Base-by-base conservation (phyloP, 176 grass and related monocot species). In the Urochloa ruziziensis region DNA sequence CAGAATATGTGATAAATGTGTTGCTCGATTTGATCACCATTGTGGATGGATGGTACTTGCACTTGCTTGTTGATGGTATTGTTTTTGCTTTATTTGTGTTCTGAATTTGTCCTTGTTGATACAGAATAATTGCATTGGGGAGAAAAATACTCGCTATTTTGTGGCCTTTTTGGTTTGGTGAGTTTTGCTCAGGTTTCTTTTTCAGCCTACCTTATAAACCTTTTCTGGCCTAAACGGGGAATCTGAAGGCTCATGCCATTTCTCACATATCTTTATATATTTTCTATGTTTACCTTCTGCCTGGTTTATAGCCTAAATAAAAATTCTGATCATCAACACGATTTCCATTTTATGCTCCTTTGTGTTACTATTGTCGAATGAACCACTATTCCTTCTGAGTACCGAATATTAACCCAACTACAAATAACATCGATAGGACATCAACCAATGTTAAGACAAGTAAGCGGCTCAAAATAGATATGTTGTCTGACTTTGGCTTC, bases 111-210 rank as follows among this genome's bases (percentile, higher is more conserved):
- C 61, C 75, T 42, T 94, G 9, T 79, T 78, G 49, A 73, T 78
- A 72, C 87, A 99, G 96, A 99, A 99, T 81, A 99, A 96, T 89
- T 99, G 96, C 86, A 94, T 99, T 72, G 93, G 96, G 47, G 96
- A 99, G 91, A 99, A 96, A 86, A 99, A 99, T 88, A 94, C 83
- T 75, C 89, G 93, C 28, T 99, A 96, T 87, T 99, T 99, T 78
- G 79, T 94, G 64, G 91, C 96, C 59, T 99, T 99, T 87, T 91
- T 99, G 81, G 35, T 99, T 83, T 99, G 93, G 96, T 99, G 73
- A 94, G 93, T 91, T 86, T 64, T 80, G 12, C 74, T 66, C 15
- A 0, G 40, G 7, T 87, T 82, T 75, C 37, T 56, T 70, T 70
- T 74, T 77, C 27, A 19, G 19, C 40, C 25, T 79, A 39, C 13